Evolutionary conservation across 2,329 filamentous ascomycete genomes (phyloP).

Genomic region (Fusarium praegraminearum): DNA sequence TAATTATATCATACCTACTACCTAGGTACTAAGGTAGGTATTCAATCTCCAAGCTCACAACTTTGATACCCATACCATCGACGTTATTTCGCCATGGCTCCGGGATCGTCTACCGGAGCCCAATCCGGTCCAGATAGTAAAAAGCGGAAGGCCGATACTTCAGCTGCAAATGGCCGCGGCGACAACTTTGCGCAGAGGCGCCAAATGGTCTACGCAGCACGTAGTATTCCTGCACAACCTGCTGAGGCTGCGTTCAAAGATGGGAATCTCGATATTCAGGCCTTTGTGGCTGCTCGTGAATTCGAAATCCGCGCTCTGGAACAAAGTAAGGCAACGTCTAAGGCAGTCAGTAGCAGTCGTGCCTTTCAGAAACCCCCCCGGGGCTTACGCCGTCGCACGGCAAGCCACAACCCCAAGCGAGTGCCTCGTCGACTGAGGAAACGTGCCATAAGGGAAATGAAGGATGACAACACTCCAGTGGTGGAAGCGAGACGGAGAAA

Average conservation of each 20-base stretch:
- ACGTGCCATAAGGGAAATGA: constrained; percentile 80
- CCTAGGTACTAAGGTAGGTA: too few species aligned
- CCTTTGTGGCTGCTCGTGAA: constrained; percentile 86
- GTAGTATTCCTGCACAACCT: constrained; percentile 63
- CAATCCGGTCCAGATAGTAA: constrained; percentile 42
- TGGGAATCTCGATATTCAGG: constrained; percentile 86
- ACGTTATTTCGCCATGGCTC: constrained; percentile 46
- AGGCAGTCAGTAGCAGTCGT: constrained; percentile 70
- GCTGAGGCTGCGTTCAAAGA: constrained; percentile 67
- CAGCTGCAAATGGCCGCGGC: constrained; percentile 41
- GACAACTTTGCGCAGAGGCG: constrained; percentile 56
- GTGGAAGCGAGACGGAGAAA: constrained; percentile 74
- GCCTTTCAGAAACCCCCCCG: constrained; percentile 94
- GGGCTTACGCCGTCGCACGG: constrained; percentile 85
- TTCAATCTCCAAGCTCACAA: constrained; percentile 9
- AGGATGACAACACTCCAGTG: constrained; percentile 89
- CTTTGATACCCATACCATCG: neutral
- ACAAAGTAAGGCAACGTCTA: constrained; percentile 81
- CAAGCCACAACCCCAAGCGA: constrained; percentile 93
- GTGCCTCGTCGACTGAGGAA: constrained; percentile 82
- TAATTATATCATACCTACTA: neutral
- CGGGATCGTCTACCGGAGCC: constrained; percentile 44
- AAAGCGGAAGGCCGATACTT: constrained; percentile 46
- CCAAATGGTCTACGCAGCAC: constrained; percentile 60
- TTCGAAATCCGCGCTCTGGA: constrained; percentile 91